phyloP scores from a whole-genome alignment of 1,284 basidiomycete species.

The Cutaneotrichosporon sp. region DNA sequence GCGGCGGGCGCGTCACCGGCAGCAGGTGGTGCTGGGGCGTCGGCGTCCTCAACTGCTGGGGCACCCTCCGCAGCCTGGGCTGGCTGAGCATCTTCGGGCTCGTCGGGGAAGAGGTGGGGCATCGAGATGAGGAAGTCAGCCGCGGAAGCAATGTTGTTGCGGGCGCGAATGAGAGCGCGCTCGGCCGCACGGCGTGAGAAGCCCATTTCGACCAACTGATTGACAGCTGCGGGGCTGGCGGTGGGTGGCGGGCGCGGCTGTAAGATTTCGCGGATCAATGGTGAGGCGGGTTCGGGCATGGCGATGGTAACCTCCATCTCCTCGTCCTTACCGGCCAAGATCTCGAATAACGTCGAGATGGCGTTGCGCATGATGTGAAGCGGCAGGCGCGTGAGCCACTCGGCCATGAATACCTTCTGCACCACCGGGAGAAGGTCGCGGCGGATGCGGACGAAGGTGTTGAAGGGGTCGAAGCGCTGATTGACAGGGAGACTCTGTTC shows the following conservation, averaged over 20 bases:
- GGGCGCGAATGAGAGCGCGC: constrained; percentile 74
- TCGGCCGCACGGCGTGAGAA: constrained; percentile 83
- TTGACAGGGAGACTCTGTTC: constrained; percentile 35
- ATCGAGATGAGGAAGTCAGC: constrained; percentile 83
- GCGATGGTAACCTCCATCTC: constrained; percentile 52
- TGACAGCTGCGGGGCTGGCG: constrained; percentile 72
- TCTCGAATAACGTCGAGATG: constrained; percentile 74
- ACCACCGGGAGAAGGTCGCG: constrained; percentile 68
- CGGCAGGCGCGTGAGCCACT: constrained; percentile 76
- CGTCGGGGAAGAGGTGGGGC: constrained; percentile 67
- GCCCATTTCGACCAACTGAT: constrained; percentile 92
- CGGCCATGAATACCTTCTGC: constrained; percentile 72
- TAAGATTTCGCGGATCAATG: constrained; percentile 8
- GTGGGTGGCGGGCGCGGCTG: constrained; percentile 29
- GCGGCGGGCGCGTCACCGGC: constrained; percentile 2
- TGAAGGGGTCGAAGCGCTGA: constrained; percentile 85
- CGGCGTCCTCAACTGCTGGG: constrained; percentile 13
- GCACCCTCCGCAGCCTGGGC: constrained; percentile 22
- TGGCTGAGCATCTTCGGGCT: constrained; percentile 23
- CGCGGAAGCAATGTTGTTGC: constrained; percentile 86
- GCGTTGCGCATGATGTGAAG: constrained; percentile 70
- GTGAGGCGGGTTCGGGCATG: constrained; percentile 12
- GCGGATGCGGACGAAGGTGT: constrained; percentile 70
- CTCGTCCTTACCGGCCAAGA: constrained; percentile 79
- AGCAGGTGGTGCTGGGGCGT: constrained; percentile 4